phyloP scores from a whole-genome alignment of 2,329 filamentous ascomycete species.

The Escovopsis sp. region DNA sequence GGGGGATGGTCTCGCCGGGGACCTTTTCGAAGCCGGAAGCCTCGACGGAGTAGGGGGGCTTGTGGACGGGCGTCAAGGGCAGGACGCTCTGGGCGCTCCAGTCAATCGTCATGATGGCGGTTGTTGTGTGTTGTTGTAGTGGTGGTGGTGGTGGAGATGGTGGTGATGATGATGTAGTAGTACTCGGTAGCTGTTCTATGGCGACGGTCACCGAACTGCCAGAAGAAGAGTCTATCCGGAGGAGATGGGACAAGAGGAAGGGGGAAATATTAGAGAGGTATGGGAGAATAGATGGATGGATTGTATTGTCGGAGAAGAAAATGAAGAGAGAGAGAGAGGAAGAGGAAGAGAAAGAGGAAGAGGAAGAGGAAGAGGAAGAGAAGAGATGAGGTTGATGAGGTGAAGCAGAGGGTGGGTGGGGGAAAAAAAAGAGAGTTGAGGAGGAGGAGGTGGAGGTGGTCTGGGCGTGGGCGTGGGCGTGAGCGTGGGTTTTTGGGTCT shows the following conservation, averaged over 20 bases:
- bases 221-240: too few relatives aligned
- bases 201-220: neutral
- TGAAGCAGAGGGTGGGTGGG: neutral
- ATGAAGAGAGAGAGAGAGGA: neutral
- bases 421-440: neutral
- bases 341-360: neutral
- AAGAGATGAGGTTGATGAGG: conserved; percentile 1
- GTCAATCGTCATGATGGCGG: conserved; percentile 9
- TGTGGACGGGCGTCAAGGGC: conserved; percentile 46
- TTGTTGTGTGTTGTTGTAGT: neutral
- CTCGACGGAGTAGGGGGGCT: conserved; percentile 63
- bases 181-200: neutral
- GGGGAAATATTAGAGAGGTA: too few relatives aligned
- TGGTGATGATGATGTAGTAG: too few relatives aligned
- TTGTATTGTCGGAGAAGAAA: too few relatives aligned
- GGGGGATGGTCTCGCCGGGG: conserved; percentile 71
- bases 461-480: too few relatives aligned
- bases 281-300: too few relatives aligned
- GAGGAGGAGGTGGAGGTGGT: too few relatives aligned
- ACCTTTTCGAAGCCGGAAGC: conserved; percentile 51
- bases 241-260: too few relatives aligned
- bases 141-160: neutral
- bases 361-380: neutral
- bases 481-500: too few relatives aligned
- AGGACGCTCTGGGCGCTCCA: conserved; percentile 27